Evolutionary conservation across 192 early-diverging fungal genomes (phyloP).

Genomic region (Backusella circina): DNA sequence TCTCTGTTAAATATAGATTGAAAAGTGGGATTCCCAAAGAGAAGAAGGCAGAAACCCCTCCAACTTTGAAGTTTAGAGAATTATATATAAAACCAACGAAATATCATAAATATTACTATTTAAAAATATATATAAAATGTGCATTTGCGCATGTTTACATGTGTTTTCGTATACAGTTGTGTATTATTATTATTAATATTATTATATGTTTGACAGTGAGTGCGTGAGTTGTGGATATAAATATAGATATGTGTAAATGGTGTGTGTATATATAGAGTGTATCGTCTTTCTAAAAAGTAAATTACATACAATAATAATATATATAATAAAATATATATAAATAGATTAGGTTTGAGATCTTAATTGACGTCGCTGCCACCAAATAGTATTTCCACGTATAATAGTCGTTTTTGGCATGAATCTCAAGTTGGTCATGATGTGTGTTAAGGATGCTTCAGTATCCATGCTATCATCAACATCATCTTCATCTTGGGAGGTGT

Average conservation of each 20-base stretch:
- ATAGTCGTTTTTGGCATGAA: conserved; percentile 27
- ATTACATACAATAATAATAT: not conserved
- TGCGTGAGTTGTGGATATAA: not conserved
- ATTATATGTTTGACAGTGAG: not conserved
- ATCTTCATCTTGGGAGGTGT: conserved; percentile 7
- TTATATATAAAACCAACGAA: conserved; percentile 5
- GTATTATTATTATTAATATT: conserved; percentile 5
- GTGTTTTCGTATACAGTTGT: not conserved
- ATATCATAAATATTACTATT: not conserved
- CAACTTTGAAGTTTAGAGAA: conserved; percentile 43
- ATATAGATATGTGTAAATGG: not conserved
- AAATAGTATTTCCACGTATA: conserved; percentile 28
- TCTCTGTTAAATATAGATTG: conserved; percentile 22
- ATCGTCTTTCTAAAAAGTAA: not conserved
- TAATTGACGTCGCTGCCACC: conserved; percentile 29
- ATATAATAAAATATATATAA: no score
- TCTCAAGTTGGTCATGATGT: not conserved
- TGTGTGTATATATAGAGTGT: not conserved
- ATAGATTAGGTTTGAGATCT: not conserved
- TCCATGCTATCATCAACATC: conserved; percentile 1
- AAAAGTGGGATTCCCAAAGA: conserved; percentile 46
- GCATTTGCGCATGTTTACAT: not conserved
- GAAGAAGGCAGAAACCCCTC: conserved; percentile 45
- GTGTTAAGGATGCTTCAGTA: not conserved
- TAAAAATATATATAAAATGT: conserved; percentile 4